These are phyloP conservation scores for Coffea eugenioides DNA, from an alignment of 257 asterid genomes.

Conservation along the genomic window DNA sequence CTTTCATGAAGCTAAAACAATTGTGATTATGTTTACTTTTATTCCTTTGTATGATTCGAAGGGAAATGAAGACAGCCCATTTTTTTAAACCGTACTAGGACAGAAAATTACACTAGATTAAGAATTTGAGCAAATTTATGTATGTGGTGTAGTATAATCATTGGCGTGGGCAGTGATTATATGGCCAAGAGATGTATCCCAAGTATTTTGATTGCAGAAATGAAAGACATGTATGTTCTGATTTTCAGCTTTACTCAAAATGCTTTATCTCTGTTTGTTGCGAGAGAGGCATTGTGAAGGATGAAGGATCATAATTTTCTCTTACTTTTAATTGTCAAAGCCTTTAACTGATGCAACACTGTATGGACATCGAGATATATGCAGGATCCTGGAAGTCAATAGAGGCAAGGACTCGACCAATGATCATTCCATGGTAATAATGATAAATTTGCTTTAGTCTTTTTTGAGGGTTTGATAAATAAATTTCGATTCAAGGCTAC, in stretches of 20 bases:
- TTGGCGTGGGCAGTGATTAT: no score
- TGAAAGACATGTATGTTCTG: not conserved
- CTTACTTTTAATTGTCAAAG: conserved; percentile 24
- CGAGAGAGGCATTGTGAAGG: not conserved
- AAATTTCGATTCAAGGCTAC: not conserved
- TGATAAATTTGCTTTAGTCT: not conserved
- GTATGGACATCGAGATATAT: conserved; percentile 57
- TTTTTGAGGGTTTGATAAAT: not conserved
- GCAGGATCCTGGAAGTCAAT: conserved; percentile 53
- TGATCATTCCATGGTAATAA: conserved; percentile 42
- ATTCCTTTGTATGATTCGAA: not conserved
- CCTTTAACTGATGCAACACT: conserved; percentile 59
- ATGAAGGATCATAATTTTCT: not conserved
- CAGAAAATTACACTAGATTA: no score
- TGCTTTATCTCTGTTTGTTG: not conserved
- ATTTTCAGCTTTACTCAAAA: not conserved
- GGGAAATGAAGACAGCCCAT: no score
- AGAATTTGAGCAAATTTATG: no score
- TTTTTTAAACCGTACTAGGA: no score
- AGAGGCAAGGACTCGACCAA: no score
- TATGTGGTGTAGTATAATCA: no score
- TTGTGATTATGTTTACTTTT: no score
- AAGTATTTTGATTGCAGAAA: not conserved
- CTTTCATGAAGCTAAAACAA: no score
- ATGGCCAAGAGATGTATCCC: not conserved